Percentiles rank a stretch among this genome's conserved stretches.
These are phyloP conservation scores for Albifimbria verrucaria DNA, from an alignment of 2,329 filamentous ascomycete species.

Conservation along the genomic window DNA sequence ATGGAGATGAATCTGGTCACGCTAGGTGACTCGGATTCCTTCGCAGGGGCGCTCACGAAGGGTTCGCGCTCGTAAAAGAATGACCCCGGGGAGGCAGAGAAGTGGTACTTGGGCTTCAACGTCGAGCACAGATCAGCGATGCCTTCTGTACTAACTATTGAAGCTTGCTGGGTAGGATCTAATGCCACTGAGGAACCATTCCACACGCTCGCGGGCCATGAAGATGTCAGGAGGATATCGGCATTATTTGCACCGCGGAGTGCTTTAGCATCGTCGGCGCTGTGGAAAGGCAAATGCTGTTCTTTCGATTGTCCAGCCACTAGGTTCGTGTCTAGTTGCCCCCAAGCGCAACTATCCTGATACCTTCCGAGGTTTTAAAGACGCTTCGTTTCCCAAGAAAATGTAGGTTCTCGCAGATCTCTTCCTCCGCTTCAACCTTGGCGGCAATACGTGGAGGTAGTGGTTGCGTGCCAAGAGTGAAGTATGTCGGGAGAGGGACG, in stretches of 20 bases:
- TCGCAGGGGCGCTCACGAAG: conserved; percentile 66
- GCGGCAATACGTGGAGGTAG: conserved; percentile 69
- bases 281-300: conserved; percentile 75
- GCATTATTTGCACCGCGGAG: conserved; percentile 73
- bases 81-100: conserved; percentile 62
- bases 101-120: conserved; percentile 89
- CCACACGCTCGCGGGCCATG: conserved; percentile 78
- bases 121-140: conserved; percentile 75
- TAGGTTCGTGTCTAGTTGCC: conserved; percentile 60
- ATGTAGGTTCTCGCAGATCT: conserved; percentile 85
- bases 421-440: conserved; percentile 69
- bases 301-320: conserved; percentile 64
- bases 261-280: conserved; percentile 69
- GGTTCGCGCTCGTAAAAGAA: conserved; percentile 90
- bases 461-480: conserved; percentile 72
- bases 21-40: conserved; percentile 46
- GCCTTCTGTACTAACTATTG: conserved; percentile 56
- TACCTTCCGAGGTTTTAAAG: conserved; percentile 84
- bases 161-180: conserved; percentile 47
- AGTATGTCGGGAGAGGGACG: conserved; percentile 84
- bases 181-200: conserved; percentile 63
- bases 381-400: conserved; percentile 84
- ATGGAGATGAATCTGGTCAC: conserved; percentile 90
- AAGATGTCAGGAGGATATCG: conserved; percentile 82
- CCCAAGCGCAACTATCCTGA: conserved; percentile 88